These are phyloP conservation scores for Solanum hybrid DNA, from an alignment of 305 asterid genomes.

Conservation along the genomic window DNA sequence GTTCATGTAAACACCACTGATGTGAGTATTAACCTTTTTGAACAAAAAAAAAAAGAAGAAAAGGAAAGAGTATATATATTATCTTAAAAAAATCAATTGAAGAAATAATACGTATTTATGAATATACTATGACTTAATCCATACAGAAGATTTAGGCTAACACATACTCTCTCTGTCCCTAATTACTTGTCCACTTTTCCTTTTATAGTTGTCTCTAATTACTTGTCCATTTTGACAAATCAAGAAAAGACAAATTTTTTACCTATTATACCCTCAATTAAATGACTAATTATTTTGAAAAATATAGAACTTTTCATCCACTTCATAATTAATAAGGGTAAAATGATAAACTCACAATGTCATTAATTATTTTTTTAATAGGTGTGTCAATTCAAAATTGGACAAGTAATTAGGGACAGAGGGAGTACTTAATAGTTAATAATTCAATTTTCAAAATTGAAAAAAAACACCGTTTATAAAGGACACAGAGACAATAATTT, in stretches of 20 bases:
- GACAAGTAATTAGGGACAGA: rapidly evolving
- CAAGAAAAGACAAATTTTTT: too few species aligned
- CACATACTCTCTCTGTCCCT: background rate
- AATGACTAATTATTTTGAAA: too few species aligned
- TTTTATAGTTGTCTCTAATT: too few species aligned
- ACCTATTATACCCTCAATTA: too few species aligned
- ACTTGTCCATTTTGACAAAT: too few species aligned
- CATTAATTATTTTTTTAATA: too few species aligned
- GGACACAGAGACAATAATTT: background rate
- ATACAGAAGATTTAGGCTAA: background rate
- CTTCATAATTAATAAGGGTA: too few species aligned
- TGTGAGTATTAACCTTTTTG: background rate
- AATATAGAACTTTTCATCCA: too few species aligned
- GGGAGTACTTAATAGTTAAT: too few species aligned
- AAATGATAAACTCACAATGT: too few species aligned
- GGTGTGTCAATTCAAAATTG: too few species aligned
- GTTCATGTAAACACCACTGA: background rate
- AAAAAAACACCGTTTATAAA: background rate
- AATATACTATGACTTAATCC: background rate
- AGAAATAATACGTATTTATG: background rate
- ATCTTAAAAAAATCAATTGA: background rate
- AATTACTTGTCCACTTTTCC: too few species aligned
- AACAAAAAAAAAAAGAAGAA: background rate
- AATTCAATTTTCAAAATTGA: background rate
- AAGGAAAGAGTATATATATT: background rate